Percentiles rank a stretch among this genome's conserved stretches.
These are phyloP conservation scores for Cladobotryum mycophilum DNA, from an alignment of 2,329 filamentous ascomycete genomes.

Conservation along the genomic window DNA sequence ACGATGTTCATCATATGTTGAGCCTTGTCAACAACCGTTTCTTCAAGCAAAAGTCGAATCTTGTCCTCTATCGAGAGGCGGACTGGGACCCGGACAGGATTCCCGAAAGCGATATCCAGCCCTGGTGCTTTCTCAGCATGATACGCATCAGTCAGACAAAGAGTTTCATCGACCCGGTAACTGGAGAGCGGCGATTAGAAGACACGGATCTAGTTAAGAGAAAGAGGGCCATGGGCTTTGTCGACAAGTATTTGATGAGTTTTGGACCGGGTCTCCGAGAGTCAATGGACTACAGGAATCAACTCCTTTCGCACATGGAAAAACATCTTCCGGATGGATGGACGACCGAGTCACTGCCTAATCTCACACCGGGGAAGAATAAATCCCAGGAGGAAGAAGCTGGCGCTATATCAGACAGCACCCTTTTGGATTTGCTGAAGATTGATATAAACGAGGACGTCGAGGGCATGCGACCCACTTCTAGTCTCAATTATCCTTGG, in stretches of 20 bases:
- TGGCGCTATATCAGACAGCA: background rate
- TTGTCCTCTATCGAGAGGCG: constrained; percentile 24
- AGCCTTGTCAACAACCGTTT: constrained; percentile 17
- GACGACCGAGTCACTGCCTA: no score
- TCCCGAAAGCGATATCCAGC: constrained; percentile 25
- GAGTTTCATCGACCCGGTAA: constrained; percentile 19
- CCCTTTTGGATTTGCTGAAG: background rate
- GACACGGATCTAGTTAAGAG: constrained; percentile 5
- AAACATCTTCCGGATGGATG: no score
- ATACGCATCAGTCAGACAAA: constrained; percentile 25
- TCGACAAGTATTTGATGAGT: background rate
- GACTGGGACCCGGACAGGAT: constrained; percentile 32
- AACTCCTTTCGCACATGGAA: no score
- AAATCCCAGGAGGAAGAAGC: background rate
- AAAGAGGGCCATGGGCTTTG: background rate
- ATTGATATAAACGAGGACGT: background rate
- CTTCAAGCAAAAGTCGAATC: constrained; percentile 29
- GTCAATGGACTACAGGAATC: no score
- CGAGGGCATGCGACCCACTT: constrained; percentile 18
- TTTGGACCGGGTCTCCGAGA: no score
- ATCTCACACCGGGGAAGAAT: no score
- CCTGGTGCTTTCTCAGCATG: constrained; percentile 19
- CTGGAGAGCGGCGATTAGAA: constrained; percentile 9
- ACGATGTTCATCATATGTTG: background rate
- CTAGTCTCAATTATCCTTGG: constrained; percentile 29